Evolutionary conservation across 352 stramenopile species (phyloP), one percentile per base, ranked within the genome.

Genomic region (Phytophthora colocasiae): DNA sequence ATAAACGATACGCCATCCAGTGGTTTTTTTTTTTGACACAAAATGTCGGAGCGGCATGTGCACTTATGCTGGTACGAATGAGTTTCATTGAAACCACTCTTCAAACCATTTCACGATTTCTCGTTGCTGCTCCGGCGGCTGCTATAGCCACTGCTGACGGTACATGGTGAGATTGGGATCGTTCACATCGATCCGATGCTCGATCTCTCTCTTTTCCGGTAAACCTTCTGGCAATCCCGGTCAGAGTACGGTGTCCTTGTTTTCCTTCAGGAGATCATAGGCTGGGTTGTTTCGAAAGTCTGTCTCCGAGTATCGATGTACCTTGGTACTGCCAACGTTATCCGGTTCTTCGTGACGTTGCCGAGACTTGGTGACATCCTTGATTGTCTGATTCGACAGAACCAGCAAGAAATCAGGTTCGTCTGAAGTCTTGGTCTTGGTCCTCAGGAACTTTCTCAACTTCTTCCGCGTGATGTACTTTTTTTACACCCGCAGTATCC

Each of bases 351-450:
- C 46, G 6, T 11, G 36, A 8, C 36, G 53, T n/a, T 58, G 26
- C 3, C 53, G 6, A n/a, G 41, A 54, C 0, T 49, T 31, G 12
- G 52, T 54, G 11, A 58, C 57, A 44, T 29, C 31, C 26, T 34
- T 52, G n/a, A 58, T 68, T 9, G 43, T 62, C 12, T 56, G 22
- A 24, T 56, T 68, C 49, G 43, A 45, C 22, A 68, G 27, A 9
- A 54, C 59, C 39, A 69, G 22, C 61, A 69, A 58, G 27, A 69
- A 69, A n/a, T 64, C 53, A 0, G 54, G 53, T 15, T 69, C 24
- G 2, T 54, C 19, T 8, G 22, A 14, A 11, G 45, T 24, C n/a
- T 69, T 62, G 31, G 60, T 54, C 46, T 53, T 48, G 15, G 57
- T 47, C 51, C 34, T 45, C 44, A 63, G 40, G 34, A 69, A 53